Evolutionary conservation across 2,329 filamentous ascomycete species (phyloP), one percentile per base, ranked within the genome.

Genomic region (Fusarium tuaranense): DNA sequence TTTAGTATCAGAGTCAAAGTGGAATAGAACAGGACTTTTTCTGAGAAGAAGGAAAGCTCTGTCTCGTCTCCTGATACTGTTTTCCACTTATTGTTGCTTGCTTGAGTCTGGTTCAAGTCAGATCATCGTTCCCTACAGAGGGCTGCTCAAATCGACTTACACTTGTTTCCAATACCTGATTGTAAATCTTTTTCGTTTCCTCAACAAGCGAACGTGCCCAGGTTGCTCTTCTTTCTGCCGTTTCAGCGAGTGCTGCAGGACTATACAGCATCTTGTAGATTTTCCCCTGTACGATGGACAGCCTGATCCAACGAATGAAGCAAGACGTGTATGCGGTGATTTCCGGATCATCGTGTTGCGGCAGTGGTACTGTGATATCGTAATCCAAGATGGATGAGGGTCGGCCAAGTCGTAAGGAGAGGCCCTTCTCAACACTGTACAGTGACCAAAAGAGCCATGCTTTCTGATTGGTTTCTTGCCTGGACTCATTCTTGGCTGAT

Each of bases 401-500:
- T 20, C 57, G 57, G 7, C 57, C 57, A 22, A 60, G 57, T 38
- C 57, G 57, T 2, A 60, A 27, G 20, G 57, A 60, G 9, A 60
- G 57, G 1, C 57, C 57, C 22, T 60, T 60, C 22, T 60, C 57
- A 13, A 60, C 57, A 41, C 57, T 60, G 20, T 60, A 60, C 6
- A 60, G 57, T 14, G 57, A 60, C 57, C 57, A 60, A 9, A 60
- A 60, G 36, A 60, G 57, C 57, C 57, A 60, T 41, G 57, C 57
- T 27, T 60, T 41, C 22, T 41, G 57, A 27, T 60, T 39, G 4
- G 57, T 60, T 14, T 41, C 57, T 39, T 39, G 36, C 57, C 25
- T 60, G 16, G 57, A 8, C 22, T 60, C 34, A 14, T 16, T 41
- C 57, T 30, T 41, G 25, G 57, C 10, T 2, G 57, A 60, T n/a